Base-by-base conservation (phyloP, 2,329 filamentous ascomycete genomes). In the Aspergillus calidoustus region DNA sequence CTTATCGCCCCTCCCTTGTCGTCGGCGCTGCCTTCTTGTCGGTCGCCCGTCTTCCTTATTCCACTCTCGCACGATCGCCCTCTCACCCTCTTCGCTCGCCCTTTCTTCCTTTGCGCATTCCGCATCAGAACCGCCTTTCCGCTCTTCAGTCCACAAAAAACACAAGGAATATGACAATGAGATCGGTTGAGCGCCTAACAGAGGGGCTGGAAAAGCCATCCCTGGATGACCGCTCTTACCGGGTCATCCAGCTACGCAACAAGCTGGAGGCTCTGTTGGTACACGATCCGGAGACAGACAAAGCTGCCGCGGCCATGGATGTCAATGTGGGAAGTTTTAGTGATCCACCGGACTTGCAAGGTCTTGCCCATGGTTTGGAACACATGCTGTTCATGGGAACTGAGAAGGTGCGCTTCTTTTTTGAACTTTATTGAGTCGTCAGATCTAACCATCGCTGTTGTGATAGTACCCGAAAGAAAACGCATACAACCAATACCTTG, bases 361-460 rank as follows among this genome's bases (percentile, higher is more conserved):
- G 95, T 62, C 93, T 96, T 87, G 94, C 94, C 56, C 95, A 98
- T 81, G 93, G 93, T 7, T 92, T 98, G 58, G 94, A 98, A 82
- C 94, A 97, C 84, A 81, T 97, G 66, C 82, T 99, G 25, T 99
- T 99, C 81, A 98, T 99, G 95, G 95, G 95, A 54, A 99, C 95
- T 7, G 90, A 97, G 78, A 99, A 98, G 83, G 88, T 89, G 76
- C 66, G 76, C 48, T 34, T 22, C 34, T 17, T 15, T 51, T 49
- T 13, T 15, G 17, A 8, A 11, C n/a, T 43, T 17, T 8, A 1
- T 17, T n/a, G 11, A 25, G 34, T 13, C 15, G 15, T 11, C 47
- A 50, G 15, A 7, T 57, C 38, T 57, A 34, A 57, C 28, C 7
- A 2, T 31, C 15, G 11, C 22, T 23, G 23, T 66, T 34, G 30